phyloP scores from a whole-genome alignment of 78 protist species.

The Salpingoeca rosetta region DNA sequence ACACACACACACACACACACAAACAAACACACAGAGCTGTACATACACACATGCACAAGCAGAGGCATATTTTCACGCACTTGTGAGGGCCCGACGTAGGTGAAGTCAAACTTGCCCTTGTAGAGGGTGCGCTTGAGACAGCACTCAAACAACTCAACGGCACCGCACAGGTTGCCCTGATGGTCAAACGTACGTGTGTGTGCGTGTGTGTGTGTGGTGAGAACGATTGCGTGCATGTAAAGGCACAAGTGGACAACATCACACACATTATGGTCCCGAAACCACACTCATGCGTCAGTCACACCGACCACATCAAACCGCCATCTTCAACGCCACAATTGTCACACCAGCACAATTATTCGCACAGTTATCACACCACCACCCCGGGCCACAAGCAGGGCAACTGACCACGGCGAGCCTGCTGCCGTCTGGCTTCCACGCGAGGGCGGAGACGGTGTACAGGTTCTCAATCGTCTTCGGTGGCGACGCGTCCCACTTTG shows the following conservation, averaged over 20 bases:
- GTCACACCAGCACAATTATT: no score
- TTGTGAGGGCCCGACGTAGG: slow-evolving; percentile 48
- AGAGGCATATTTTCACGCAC: no score
- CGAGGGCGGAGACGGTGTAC: slow-evolving; percentile 41
- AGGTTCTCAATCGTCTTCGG: slow-evolving; percentile 30
- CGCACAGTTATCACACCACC: background rate
- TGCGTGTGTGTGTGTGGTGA: no score
- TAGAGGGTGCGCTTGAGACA: slow-evolving; percentile 48
- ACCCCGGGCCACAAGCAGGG: background rate
- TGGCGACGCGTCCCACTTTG: slow-evolving; percentile 55
- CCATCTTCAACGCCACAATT: no score
- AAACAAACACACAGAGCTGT: no score
- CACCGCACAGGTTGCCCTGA: slow-evolving; percentile 50
- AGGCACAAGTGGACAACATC: no score
- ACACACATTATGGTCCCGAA: no score
- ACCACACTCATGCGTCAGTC: no score
- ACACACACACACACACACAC: no score
- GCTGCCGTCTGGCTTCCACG: slow-evolving; percentile 70
- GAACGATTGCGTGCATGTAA: slow-evolving; percentile 1
- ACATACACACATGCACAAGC: no score
- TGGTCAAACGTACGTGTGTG: slow-evolving; percentile 5
- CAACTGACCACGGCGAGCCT: slow-evolving; percentile 26
- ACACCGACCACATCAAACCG: background rate
- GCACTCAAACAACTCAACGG: slow-evolving; percentile 64
- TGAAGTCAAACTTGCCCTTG: slow-evolving; percentile 65